Evolutionary conservation across 345 rosid genomes (phyloP), one percentile per base, ranked within the genome.

Genomic region (Ricinus communis): DNA sequence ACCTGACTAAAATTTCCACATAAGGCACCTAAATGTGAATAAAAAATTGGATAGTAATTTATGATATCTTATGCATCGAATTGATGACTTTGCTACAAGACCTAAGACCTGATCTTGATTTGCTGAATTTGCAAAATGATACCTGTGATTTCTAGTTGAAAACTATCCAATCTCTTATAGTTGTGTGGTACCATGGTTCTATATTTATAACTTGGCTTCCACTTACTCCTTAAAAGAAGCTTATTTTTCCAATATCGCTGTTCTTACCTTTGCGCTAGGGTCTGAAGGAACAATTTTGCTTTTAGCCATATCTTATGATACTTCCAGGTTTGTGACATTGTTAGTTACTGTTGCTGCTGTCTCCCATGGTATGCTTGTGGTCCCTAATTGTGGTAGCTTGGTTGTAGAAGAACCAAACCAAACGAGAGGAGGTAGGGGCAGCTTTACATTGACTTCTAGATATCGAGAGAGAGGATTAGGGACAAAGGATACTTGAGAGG

Each of bases 181-280:
- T 60, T 5, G 2, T 41, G 57, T 30, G 54, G 25, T 40, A 64
- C n/a, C 9, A 25, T 55, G 33, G 27, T 21, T n/a, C n/a, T n/a
- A n/a, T n/a, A 55, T n/a, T 55, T 53, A 21, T 57, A 55, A 27
- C 56, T 55, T n/a, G 30, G 16, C 61, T 62, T 72, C 21, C 25
- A 46, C 51, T 50, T 54, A 2, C 21, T 8, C 5, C 45, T 5
- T 38, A 13, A 43, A 40, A 41, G 60, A 71, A 38, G 49, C 27
- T 50, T 52, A 25, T 57, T 59, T 55, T 25, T 12, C 43, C 64
- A 12, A 40, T 40, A 62, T 28, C 46, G 53, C 41, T 10, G 4
- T 62, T 38, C 5, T 5, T 25, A 36, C 45, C 28, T 51, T n/a
- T n/a, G n/a, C n/a, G n/a, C n/a, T n/a, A n/a, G n/a, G n/a, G n/a